Evolutionary conservation across 192 early-diverging fungal species (phyloP).

Genomic region (Lunasporangiospora selenospora): DNA sequence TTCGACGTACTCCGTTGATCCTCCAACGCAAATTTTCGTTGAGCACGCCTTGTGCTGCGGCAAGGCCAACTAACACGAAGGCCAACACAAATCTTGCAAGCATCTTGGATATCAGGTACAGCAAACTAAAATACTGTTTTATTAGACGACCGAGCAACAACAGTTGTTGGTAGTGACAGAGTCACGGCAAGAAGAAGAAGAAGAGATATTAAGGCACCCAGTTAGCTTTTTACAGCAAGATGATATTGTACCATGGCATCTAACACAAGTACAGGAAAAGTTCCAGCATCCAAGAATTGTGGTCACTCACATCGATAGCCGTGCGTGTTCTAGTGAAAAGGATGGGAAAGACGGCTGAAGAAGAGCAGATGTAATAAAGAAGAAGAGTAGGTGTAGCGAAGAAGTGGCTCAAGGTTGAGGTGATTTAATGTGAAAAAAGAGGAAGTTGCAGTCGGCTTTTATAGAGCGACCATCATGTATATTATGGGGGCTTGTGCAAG

Average conservation of each 20-base stretch:
- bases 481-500: slow-evolving; percentile 4
- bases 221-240: slow-evolving; percentile 14
- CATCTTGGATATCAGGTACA: slow-evolving; percentile 14
- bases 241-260: slow-evolving; percentile 5
- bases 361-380: slow-evolving; percentile 15
- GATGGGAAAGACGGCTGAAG: slow-evolving; percentile 11
- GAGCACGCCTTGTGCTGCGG: slow-evolving; percentile 20
- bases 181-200: slow-evolving; percentile 19
- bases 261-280: slow-evolving; percentile 4
- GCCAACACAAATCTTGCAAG: slow-evolving; percentile 15
- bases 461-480: slow-evolving; percentile 11
- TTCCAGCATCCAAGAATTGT: slow-evolving; percentile 9
- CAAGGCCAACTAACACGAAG: slow-evolving; percentile 21
- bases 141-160: slow-evolving; percentile 3
- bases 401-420: slow-evolving; percentile 15
- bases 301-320: slow-evolving; percentile 20
- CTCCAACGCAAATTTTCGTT: slow-evolving; percentile 28
- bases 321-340: slow-evolving; percentile 15
- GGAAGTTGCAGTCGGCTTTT: slow-evolving; percentile 16
- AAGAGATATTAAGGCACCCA: slow-evolving; percentile 4
- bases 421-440: slow-evolving; percentile 18
- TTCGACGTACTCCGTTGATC: slow-evolving; percentile 21
- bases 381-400: slow-evolving; percentile 20
- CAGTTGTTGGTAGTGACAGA: slow-evolving; percentile 19
- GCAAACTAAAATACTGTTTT: slow-evolving; percentile 22